Percentiles rank a stretch among this genome's conserved stretches.
Evolutionary conservation across 2,329 filamentous ascomycete species (phyloP).

Genomic region (Teratosphaeria gauchensis): DNA sequence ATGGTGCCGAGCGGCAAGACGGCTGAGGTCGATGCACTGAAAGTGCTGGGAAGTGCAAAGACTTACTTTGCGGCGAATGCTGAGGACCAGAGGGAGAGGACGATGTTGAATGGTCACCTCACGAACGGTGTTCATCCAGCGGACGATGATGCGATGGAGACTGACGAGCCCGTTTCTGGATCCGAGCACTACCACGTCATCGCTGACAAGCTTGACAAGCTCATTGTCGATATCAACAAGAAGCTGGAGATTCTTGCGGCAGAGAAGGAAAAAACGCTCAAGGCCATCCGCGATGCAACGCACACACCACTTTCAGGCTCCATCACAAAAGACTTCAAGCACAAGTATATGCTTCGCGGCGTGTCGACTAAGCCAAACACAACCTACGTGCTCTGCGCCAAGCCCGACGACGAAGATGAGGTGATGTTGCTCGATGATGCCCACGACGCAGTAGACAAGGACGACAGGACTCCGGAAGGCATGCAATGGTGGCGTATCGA

Average conservation of each 20-base stretch:
- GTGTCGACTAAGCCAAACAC: slow-evolving; percentile 49
- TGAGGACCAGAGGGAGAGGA: slow-evolving; percentile 7
- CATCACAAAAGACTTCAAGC: slow-evolving; percentile 1
- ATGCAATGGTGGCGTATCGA: slow-evolving; percentile 50
- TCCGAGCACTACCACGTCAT: slow-evolving; percentile 14
- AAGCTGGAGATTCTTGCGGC: slow-evolving; percentile 20
- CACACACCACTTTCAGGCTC: neutral
- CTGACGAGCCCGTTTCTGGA: neutral
- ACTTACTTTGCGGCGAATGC: slow-evolving; percentile 24
- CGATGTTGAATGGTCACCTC: slow-evolving; percentile 10
- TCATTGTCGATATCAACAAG: slow-evolving; percentile 21
- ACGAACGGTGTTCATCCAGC: slow-evolving; percentile 10
- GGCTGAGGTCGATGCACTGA: slow-evolving; percentile 27
- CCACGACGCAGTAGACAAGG: slow-evolving; percentile 8
- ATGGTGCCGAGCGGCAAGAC: slow-evolving; percentile 20
- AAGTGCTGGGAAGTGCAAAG: slow-evolving; percentile 26
- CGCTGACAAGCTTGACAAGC: slow-evolving; percentile 25
- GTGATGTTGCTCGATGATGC: neutral
- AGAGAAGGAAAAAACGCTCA: slow-evolving; percentile 23
- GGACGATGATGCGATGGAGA: slow-evolving; percentile 6
- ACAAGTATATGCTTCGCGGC: slow-evolving; percentile 48
- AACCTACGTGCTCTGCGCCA: slow-evolving; percentile 44
- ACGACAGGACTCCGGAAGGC: slow-evolving; percentile 25
- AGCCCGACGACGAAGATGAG: slow-evolving; percentile 14
- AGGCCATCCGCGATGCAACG: slow-evolving; percentile 11